Percentiles rank a stretch among this genome's conserved stretches.
Conservation (phyloP, 2,329 filamentous ascomycete genomes). For the Periglandula ipomoeae region DNA sequence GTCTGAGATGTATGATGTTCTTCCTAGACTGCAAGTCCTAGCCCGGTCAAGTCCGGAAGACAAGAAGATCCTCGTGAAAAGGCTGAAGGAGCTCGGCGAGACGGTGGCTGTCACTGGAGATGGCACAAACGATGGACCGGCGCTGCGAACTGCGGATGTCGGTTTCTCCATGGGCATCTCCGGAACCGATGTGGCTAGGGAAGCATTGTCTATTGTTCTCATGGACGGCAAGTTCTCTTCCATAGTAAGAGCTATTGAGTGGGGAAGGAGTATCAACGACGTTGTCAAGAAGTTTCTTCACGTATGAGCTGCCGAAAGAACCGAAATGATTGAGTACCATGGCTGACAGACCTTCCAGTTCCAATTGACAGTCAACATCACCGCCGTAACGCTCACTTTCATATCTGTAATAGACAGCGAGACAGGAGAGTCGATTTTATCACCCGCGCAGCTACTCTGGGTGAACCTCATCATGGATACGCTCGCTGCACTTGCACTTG, state of each 20-base stretch:
- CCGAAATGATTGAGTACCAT: not conserved
- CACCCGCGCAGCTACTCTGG: conserved; percentile 58
- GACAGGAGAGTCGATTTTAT: conserved; percentile 48
- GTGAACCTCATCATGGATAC: conserved; percentile 65
- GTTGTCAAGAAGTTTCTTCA: conserved; percentile 61
- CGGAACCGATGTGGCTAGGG: conserved; percentile 60
- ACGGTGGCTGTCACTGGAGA: conserved; percentile 57
- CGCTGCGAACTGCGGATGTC: conserved; percentile 55
- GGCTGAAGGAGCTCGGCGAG: conserved; percentile 43
- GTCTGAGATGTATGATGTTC: conserved; percentile 37
- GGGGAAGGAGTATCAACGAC: conserved; percentile 60
- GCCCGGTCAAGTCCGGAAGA: conserved; percentile 52
- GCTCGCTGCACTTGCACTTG: conserved; percentile 55
- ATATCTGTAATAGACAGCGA: conserved; percentile 50
- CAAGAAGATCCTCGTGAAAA: conserved; percentile 45
- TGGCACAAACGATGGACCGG: conserved; percentile 57
- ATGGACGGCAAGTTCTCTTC: conserved; percentile 59
- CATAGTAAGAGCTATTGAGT: conserved; percentile 57
- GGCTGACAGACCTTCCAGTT: conserved; percentile 31
- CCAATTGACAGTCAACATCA: conserved; percentile 63
- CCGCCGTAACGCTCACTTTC: conserved; percentile 57
- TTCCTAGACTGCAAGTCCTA: conserved; percentile 40
- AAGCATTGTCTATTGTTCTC: conserved; percentile 57
- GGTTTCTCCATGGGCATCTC: conserved; percentile 61
- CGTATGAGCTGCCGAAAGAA: conserved; percentile 17